phyloP scores from a whole-genome alignment of 2,329 filamentous ascomycete species.

The Calonectria leucothoes region DNA sequence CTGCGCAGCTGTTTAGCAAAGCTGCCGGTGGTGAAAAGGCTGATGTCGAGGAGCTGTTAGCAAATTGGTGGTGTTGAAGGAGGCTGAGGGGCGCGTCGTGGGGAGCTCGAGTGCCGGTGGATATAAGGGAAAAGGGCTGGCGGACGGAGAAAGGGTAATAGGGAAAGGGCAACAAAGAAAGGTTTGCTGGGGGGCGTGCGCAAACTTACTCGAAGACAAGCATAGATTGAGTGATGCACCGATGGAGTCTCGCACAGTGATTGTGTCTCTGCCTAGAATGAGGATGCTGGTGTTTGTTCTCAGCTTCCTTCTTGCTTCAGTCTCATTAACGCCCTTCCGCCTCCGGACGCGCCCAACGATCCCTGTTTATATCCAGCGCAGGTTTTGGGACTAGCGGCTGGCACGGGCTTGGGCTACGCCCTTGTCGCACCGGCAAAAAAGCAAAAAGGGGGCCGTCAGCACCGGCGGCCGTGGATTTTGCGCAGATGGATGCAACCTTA shows the following conservation, averaged over 20 bases:
- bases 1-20: conserved; percentile 45
- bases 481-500: conserved; percentile 27
- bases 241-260: conserved; percentile 13
- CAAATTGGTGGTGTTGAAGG: conserved; percentile 7
- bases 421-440: conserved; percentile 33
- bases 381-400: conserved; percentile 39
- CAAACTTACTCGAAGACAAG: conserved; percentile 44
- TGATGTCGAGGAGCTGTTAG: conserved; percentile 32
- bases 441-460: conserved; percentile 33
- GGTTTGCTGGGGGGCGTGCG: background rate
- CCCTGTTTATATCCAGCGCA: conserved; percentile 41
- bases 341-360: conserved; percentile 39
- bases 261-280: conserved; percentile 13
- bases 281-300: conserved; percentile 3
- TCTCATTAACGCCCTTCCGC: conserved; percentile 24
- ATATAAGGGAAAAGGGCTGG: conserved; percentile 13
- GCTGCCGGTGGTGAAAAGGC: conserved; percentile 41
- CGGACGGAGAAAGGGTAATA: background rate
- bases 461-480: conserved; percentile 9
- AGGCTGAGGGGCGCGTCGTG: conserved; percentile 9
- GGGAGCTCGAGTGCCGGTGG: background rate
- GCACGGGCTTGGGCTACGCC: conserved; percentile 38
- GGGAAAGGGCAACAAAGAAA: conserved; percentile 1
- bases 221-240: conserved; percentile 34
- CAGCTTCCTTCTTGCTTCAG: conserved; percentile 32